Evolutionary conservation across 345 rosid species (phyloP), one percentile per base, ranked within the genome.

Genomic region (Populus alba): DNA sequence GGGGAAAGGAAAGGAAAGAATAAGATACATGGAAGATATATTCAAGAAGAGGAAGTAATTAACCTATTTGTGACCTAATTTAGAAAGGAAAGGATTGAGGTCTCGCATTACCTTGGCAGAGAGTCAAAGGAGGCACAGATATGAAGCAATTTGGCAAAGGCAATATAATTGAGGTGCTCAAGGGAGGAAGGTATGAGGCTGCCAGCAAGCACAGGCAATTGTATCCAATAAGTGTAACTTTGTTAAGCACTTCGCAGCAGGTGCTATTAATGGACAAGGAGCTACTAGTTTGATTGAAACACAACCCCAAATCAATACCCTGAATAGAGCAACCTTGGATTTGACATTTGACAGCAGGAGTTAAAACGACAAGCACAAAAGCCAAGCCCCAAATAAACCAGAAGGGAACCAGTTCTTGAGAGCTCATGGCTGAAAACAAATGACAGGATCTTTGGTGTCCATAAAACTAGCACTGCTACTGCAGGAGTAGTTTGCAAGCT

Each of bases 211-310:
- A 86, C 75, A 85, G 76, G 80, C 88, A 86, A 67, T 74, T 76
- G 5, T 35, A 82, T 55, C 87, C 87, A 18, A 70, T 68, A 49
- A 39, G 77, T 57, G 71, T 79, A 45, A 70, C 80, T 78, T 76
- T 72, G 75, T 79, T 79, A 31, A 88, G 81, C 8, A 76, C 72
- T 37, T 77, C 57, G 88, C 88, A 86, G 81, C 91, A 86, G 15
- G 7, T 49, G 7, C 72, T 29, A 22, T 84, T 78, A 41, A 66
- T 75, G 27, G 84, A 74, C 71, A 80, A 37, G 29, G 81, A 39
- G 65, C 37, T 77, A 29, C 72, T 71, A 0, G 39, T 67, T 68
- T 75, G 89, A 35, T 62, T 78, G 68, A 83, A 78, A 75, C 91
- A 83, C 35, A 63, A 75, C 45, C 72, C 31, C 1, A 83, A 63